A percentile compares a stretch with the other conserved stretches of the same genome.
Evolutionary conservation across 345 rosid species (phyloP).

Genomic region (Populus tremula): DNA sequence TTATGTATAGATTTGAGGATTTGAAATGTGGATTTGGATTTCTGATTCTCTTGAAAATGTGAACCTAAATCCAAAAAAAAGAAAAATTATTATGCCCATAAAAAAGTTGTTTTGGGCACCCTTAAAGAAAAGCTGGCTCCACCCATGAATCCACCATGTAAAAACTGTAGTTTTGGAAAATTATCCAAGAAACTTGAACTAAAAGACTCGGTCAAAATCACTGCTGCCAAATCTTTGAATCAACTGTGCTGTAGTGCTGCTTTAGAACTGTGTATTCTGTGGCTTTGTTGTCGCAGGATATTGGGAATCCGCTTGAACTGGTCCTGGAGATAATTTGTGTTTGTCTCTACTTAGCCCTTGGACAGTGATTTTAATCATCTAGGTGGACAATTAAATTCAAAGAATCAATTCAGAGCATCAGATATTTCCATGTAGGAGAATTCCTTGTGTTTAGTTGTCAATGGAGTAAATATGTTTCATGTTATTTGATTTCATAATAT

Average conservation of each 20-base stretch:
- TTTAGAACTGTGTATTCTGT: too few species aligned
- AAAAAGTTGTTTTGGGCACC: too few species aligned
- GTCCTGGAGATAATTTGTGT: background rate
- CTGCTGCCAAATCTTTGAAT: background rate
- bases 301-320: background rate
- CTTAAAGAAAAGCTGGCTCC: too few species aligned
- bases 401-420: too few species aligned
- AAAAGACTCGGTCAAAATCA: background rate
- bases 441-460: too few species aligned
- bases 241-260: too few species aligned
- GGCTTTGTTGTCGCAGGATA: too few species aligned
- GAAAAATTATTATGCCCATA: background rate
- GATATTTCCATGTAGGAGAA: too few species aligned
- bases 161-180: background rate
- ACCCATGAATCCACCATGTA: background rate
- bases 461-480: too few species aligned
- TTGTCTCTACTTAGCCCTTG: background rate
- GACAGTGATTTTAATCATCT: too few species aligned
- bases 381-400: too few species aligned
- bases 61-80: background rate
- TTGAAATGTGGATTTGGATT: background rate
- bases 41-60: background rate
- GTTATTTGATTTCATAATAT: background rate
- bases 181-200: background rate
- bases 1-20: background rate